Base-by-base conservation (phyloP, 1,284 basidiomycete genomes). In the Sanghuangporus sanghuang region DNA sequence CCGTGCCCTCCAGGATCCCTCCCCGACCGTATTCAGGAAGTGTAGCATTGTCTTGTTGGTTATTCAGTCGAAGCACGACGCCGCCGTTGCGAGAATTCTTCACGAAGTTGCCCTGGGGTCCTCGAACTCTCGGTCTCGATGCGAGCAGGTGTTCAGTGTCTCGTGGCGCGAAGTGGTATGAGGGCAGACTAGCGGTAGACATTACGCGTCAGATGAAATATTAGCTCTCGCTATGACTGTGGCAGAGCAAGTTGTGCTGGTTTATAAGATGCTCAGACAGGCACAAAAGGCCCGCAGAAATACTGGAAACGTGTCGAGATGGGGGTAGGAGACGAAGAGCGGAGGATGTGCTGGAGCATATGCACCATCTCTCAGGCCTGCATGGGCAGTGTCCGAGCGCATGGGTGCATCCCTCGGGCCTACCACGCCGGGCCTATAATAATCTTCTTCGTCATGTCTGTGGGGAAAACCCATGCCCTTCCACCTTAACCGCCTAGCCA, bases 61-160 rank as follows among this genome's bases (percentile, higher is more conserved):
- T 79, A 36, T 67, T 72, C 53, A 90, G 73, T 27, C 80, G 77
- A 42, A 90, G 75, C 62, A 76, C 76, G 39, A 82, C 72, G 40
- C 77, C 79, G 4, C 85, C 83, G 57, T 74, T 78, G 69, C 79
- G 86, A 5, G 83, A 82, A 64, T 83, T 80, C 72, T 90, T 90
- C 59, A 85, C 76, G 68, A 86, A 87, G 61, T 78, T 78, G 8
- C 80, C 80, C 14, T 74, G 69, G 9, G 78, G 76, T 36, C 81
- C 73, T 14, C 76, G 73, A 23, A 36, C 12, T 11, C 68, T 74
- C 44, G 75, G 68, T 36, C 78, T 78, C 42, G 79, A 78, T n/a
- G 78, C 79, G 36, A 85, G 72, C 6, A 81, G 80, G 63, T 79
- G 81, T 70, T 89, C 87, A 62, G 80, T 72, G 23, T 77, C 71